Evolutionary conservation across 768 basidiomycete genomes (phyloP).

Genomic region (Leccinum arenicola): DNA sequence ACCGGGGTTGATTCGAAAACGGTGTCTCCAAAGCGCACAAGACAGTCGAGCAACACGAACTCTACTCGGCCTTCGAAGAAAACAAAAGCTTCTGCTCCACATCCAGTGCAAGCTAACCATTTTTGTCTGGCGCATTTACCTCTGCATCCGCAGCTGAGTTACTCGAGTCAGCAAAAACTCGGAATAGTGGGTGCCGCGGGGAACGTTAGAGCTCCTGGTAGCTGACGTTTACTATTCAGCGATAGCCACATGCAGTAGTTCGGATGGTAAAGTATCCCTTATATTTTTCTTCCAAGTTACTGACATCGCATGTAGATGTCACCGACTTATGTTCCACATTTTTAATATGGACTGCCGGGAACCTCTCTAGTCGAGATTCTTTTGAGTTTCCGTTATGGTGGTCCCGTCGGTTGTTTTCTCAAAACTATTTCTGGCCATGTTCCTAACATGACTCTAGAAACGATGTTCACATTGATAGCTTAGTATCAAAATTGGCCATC

Average conservation of each 20-base stretch:
- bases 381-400: slow-evolving; percentile 18
- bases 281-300: background rate
- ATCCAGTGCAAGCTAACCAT: background rate
- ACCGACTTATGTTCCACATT: slow-evolving; percentile 18
- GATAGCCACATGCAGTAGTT: slow-evolving; percentile 17
- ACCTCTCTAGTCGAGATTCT: background rate
- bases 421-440: background rate
- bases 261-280: slow-evolving; percentile 15
- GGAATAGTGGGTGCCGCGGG: slow-evolving; percentile 18
- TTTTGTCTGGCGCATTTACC: background rate
- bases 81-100: slow-evolving; percentile 1
- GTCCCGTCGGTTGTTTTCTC: slow-evolving; percentile 15
- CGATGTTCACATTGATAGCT: slow-evolving; percentile 8
- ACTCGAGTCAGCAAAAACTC: slow-evolving; percentile 19
- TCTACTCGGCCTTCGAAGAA: slow-evolving; percentile 11
- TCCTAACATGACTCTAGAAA: slow-evolving; percentile 12
- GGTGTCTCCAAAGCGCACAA: slow-evolving; percentile 13
- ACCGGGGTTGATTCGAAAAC: background rate
- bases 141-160: slow-evolving; percentile 9
- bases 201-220: background rate
- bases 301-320: slow-evolving; percentile 17
- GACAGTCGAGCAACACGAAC: slow-evolving; percentile 1
- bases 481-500: slow-evolving; percentile 14
- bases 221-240: slow-evolving; percentile 11
- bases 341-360: slow-evolving; percentile 16